Evolutionary conservation across 208 protist species (phyloP).

Genomic region (Leishmania gerbilli): DNA sequence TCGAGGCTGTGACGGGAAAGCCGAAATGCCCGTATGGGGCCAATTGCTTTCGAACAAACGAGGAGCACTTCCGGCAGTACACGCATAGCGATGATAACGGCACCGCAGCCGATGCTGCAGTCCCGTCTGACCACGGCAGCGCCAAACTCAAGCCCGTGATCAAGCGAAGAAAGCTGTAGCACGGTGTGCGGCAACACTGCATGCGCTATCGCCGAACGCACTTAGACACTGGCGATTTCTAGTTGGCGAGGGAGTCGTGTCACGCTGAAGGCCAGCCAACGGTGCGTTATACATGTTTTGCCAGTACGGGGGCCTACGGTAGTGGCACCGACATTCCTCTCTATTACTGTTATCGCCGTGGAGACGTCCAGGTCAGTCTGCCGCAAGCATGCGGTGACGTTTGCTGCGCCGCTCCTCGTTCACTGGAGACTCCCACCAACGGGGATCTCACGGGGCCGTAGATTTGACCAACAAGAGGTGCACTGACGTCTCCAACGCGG

Average conservation of each 20-base stretch:
- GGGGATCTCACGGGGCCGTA: background rate
- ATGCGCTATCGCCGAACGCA: background rate
- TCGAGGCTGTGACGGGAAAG: constrained; percentile 38
- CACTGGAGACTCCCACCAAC: background rate
- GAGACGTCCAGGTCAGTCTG: background rate
- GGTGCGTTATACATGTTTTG: background rate
- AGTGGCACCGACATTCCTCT: background rate
- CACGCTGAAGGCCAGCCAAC: background rate
- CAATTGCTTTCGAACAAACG: constrained; percentile 69
- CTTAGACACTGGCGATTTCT: background rate
- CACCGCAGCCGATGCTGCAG: background rate
- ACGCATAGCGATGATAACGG: constrained; percentile 35
- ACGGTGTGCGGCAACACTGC: background rate
- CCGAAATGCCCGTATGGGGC: constrained; percentile 68
- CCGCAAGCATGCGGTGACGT: background rate
- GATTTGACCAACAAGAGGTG: background rate
- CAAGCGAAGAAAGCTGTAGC: constrained; percentile 17
- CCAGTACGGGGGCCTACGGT: background rate
- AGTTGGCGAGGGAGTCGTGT: background rate
- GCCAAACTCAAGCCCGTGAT: constrained; percentile 25
- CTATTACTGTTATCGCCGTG: background rate
- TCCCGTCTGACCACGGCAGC: background rate
- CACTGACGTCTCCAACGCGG: background rate
- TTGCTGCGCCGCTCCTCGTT: background rate
- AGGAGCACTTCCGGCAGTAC: constrained; percentile 69